Evolutionary conservation across 1,284 basidiomycete species (phyloP).

Genomic region (Ustilago tritici): DNA sequence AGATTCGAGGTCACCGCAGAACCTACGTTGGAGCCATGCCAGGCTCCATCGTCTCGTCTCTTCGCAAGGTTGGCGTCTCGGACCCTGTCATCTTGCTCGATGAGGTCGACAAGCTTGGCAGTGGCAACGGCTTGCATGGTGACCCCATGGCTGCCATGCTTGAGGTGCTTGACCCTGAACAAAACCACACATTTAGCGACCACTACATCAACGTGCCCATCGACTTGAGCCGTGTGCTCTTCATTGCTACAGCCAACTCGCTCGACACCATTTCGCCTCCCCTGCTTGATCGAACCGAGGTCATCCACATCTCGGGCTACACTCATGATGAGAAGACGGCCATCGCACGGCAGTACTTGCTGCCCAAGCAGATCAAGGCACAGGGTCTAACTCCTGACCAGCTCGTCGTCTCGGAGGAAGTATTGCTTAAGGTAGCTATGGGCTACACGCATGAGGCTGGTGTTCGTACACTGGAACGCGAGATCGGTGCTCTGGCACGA

Average conservation of each 20-base stretch:
- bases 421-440: conserved; percentile 79
- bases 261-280: conserved; percentile 71
- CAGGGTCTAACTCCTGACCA: conserved; percentile 75
- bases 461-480: conserved; percentile 88
- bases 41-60: conserved; percentile 76
- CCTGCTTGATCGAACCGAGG: conserved; percentile 71
- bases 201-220: conserved; percentile 70
- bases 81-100: conserved; percentile 71
- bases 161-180: conserved; percentile 71
- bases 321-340: conserved; percentile 71
- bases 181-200: conserved; percentile 71
- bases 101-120: conserved; percentile 71
- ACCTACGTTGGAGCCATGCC: conserved; percentile 71
- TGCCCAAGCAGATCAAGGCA: conserved; percentile 86
- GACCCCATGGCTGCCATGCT: conserved; percentile 71
- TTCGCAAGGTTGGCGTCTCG: conserved; percentile 69
- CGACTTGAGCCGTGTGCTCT: conserved; percentile 69
- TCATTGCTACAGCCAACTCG: conserved; percentile 72
- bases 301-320: conserved; percentile 71
- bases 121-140: conserved; percentile 69
- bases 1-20: conserved; percentile 70
- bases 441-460: conserved; percentile 89
- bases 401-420: conserved; percentile 76
- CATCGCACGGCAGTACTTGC: conserved; percentile 74
- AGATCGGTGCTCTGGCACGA: conserved; percentile 85